Evolutionary conservation across 306 rosid species (phyloP), one percentile per base, ranked within the genome.

Genomic region (Quillaja saponaria): DNA sequence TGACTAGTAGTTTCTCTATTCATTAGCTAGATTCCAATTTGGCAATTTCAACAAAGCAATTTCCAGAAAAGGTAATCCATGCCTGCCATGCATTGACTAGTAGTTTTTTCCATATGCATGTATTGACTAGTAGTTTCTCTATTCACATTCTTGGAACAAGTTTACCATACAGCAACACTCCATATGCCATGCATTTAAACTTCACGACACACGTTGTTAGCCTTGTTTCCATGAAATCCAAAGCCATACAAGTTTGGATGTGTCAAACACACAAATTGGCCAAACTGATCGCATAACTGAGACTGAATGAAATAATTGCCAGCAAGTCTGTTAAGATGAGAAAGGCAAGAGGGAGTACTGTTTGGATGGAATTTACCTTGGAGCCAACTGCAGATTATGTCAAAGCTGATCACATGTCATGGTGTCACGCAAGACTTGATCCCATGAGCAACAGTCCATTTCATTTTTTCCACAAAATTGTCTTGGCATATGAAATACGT

Each of bases 361-460:
- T 69, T 75, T 1, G 63, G 62, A 63, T 56, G 55, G 1, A 75
- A 25, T 2, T 33, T 6, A 38, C 66, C 79, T 17, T 8, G 4
- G 3, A 74, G 57, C 35, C 40, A 19, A 39, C 44, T 41, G 9
- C 66, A 55, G n/a, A 25, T 61, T 8, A 68, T 66, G 25, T 74
- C 70, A 0, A 68, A 47, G 19, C 66, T 66, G 41, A 68, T 47
- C 49, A 62, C 67, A 8, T 3, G 55, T 47, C 0, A 6, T 17
- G 41, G 16, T 3, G 31, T 75, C 57, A 0, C 80, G 56, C 1
- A 39, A 37, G 25, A 67, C 49, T 0, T 60, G 69, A 11, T 55
- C 71, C 79, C 70, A 66, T 18, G 14, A 3, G 34, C 68, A 73
- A 9, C 78, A 73, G 53, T 73, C 49, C 0, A 16, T 66, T 7